A percentile compares a stretch with the other conserved stretches of the same genome.
Evolutionary conservation across 768 basidiomycete genomes (phyloP).

Genomic region (Epithele typhae): DNA sequence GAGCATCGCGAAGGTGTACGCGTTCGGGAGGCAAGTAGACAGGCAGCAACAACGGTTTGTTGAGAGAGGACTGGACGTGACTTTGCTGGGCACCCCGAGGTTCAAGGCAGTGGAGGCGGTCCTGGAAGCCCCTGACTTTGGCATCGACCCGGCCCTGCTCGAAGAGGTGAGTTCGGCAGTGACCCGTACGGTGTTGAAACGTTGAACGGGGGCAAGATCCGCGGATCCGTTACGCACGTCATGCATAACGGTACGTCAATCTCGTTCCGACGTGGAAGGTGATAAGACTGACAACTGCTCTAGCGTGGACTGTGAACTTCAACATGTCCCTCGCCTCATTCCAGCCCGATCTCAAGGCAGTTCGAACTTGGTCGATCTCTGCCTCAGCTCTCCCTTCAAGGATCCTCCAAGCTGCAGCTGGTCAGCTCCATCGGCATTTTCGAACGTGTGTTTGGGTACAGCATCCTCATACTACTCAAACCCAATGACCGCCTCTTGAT

Average conservation of each 20-base stretch:
- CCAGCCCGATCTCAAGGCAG: conserved; percentile 20
- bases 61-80: conserved; percentile 28
- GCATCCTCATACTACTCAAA: no score
- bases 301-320: conserved; percentile 40
- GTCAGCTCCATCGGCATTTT: conserved; percentile 18
- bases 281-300: no score
- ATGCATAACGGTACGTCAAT: conserved; percentile 8
- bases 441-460: conserved; percentile 5
- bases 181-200: no score
- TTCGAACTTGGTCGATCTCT: conserved; percentile 18
- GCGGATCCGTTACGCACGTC: conserved; percentile 6
- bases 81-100: conserved; percentile 26
- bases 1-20: conserved; percentile 18
- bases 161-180: conserved; percentile 8
- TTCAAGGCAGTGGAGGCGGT: conserved; percentile 32
- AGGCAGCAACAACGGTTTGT: conserved; percentile 25
- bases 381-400: conserved; percentile 6
- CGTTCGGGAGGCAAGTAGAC: conserved; percentile 20
- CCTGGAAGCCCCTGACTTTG: conserved; percentile 16
- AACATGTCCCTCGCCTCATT: conserved; percentile 29
- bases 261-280: not conserved
- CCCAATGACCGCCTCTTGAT: not conserved
- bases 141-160: conserved; percentile 6
- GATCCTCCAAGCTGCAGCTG: conserved; percentile 13
- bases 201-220: conserved; percentile 1